Evolutionary conservation across 768 basidiomycete genomes (phyloP), one percentile per base, ranked within the genome.

Genomic region (Pleurotus eryngii): DNA sequence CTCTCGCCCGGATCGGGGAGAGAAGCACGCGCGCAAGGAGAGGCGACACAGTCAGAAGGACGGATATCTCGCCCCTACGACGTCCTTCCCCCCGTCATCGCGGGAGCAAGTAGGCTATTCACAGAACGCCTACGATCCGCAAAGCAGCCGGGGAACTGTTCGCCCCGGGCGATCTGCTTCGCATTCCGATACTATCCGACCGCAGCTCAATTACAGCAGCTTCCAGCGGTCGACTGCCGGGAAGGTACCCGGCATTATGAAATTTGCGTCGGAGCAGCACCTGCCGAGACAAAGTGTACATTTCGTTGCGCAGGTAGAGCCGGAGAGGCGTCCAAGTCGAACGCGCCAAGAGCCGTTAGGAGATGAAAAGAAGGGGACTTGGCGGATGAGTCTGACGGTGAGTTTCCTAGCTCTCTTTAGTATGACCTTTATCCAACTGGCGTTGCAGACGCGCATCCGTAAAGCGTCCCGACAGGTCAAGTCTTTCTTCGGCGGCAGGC

Each of bases 181-280:
- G n/a, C 51, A 54, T 20, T 39, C 51, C 8, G 51, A 39, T 12
- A 54, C 51, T 17, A 54, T 39, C n/a, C 51, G 38, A 39, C 49
- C 26, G 8, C 22, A 27, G 20, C 9, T 3, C 30, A 35, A 35
- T 35, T 20, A 26, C 47, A 27, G 27, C 18, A n/a, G 11, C 4
- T 35, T 14, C 20, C 26, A 37, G 22, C 17, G 51, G 17, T 20
- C n/a, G 15, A 40, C 35, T 39, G 17, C 20, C 2, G 15, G 7
- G 14, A 54, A 22, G 11, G 7, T 26, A 51, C 24, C 49, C 6
- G 30, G 49, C 3, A 50, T 50, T 39, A 42, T 54, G 51, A n/a
- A 39, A n/a, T 54, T 54, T 26, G 51, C 51, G 14, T 54, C 51
- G 4, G 51, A 54, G 20, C 51, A 42, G 12, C 20, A 54, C 39